These are phyloP conservation scores for Neltuma alba DNA, from an alignment of 306 rosid genomes.

Conservation along the genomic window DNA sequence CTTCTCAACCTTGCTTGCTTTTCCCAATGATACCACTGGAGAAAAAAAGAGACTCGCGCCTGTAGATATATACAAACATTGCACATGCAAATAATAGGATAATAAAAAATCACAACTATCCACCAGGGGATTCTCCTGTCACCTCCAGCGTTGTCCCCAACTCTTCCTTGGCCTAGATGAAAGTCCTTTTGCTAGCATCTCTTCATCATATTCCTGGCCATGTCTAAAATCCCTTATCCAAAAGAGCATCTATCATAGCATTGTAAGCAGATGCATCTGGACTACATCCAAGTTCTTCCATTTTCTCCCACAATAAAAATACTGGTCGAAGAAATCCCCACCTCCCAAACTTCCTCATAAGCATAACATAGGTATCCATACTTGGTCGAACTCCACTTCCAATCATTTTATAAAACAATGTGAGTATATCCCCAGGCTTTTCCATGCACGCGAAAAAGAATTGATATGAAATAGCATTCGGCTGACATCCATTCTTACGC, in stretches of 20 bases:
- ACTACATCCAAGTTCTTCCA: slow-evolving; percentile 79
- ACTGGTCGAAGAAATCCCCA: slow-evolving; percentile 93
- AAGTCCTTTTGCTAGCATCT: slow-evolving; percentile 85
- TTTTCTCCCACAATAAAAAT: slow-evolving; percentile 72
- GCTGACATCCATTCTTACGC: slow-evolving; percentile 56
- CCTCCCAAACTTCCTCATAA: slow-evolving; percentile 81
- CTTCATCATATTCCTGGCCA: slow-evolving; percentile 84
- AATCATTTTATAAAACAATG: slow-evolving; percentile 72
- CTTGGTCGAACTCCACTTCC: slow-evolving; percentile 67
- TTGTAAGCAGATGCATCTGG: slow-evolving; percentile 83
- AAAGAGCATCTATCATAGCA: slow-evolving; percentile 81
- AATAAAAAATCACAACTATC: slow-evolving; percentile 24
- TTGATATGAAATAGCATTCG: slow-evolving; percentile 68
- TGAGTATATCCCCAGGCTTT: slow-evolving; percentile 70
- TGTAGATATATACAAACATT: background rate
- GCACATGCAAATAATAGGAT: background rate
- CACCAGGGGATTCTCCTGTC: slow-evolving; percentile 36
- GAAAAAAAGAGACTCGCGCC: background rate
- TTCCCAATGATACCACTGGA: background rate
- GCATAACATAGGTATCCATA: slow-evolving; percentile 83
- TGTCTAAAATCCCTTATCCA: slow-evolving; percentile 73
- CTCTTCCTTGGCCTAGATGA: slow-evolving; percentile 80
- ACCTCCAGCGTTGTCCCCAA: slow-evolving; percentile 55
- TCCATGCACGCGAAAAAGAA: slow-evolving; percentile 62
- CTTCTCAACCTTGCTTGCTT: background rate